Percentiles rank a stretch among this genome's conserved stretches.
These are phyloP conservation scores for Penicillium sp. DNA, from an alignment of 2,329 filamentous ascomycete genomes.

Conservation along the genomic window DNA sequence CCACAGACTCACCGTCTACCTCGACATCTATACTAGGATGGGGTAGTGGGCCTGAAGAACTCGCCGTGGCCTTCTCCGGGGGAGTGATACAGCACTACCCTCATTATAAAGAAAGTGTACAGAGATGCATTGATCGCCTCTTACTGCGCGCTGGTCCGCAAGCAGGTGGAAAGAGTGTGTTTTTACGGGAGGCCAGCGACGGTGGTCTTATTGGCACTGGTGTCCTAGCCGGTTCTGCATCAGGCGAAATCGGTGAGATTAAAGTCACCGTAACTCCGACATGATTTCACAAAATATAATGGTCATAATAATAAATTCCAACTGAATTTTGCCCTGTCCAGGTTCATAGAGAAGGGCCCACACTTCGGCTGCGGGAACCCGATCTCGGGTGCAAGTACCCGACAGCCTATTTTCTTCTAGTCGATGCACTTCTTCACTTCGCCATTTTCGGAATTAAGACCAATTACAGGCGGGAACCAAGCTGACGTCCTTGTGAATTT, in stretches of 20 bases:
- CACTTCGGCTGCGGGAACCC: background rate
- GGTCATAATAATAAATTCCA: too few relatives aligned
- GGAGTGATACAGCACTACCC: constrained; percentile 77
- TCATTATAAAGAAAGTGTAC: constrained; percentile 67
- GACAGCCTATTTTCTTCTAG: background rate
- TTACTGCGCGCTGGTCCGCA: constrained; percentile 43
- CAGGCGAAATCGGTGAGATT: constrained; percentile 34
- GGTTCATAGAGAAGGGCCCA: background rate
- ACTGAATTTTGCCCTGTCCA: too few relatives aligned
- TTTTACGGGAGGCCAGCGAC: constrained; percentile 53
- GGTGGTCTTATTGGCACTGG: constrained; percentile 56
- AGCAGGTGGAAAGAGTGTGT: constrained; percentile 50
- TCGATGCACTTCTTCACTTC: background rate
- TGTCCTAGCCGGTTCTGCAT: constrained; percentile 51
- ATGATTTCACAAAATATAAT: background rate
- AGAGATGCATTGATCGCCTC: constrained; percentile 64
- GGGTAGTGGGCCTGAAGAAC: constrained; percentile 51
- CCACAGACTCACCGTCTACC: background rate
- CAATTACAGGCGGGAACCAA: background rate
- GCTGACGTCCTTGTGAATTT: too few relatives aligned
- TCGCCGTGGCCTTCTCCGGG: constrained; percentile 76
- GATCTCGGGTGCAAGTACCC: background rate
- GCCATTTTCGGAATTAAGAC: background rate
- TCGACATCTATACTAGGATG: constrained; percentile 27
- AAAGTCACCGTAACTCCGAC: background rate